Conservation (phyloP, 2,329 filamentous ascomycete species). For the Trichoderma harzianum region DNA sequence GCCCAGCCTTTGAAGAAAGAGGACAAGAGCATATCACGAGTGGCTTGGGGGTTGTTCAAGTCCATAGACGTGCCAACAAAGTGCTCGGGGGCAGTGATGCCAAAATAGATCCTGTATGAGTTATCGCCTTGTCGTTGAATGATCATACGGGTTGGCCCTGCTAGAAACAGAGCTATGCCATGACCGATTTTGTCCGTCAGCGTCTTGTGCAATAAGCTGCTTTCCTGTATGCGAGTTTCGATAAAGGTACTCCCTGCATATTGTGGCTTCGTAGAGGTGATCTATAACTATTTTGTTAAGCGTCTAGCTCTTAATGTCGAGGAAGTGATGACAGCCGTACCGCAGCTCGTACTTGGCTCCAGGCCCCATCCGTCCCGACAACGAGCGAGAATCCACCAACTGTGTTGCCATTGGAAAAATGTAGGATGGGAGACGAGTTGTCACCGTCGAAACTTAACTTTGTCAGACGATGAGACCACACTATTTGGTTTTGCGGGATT, state of each 20-base stretch:
- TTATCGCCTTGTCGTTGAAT: conserved; percentile 6
- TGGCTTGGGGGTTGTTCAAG: neutral
- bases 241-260: neutral
- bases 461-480: conserved; percentile 1
- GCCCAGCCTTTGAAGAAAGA: neutral
- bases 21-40: neutral
- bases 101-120: conserved; percentile 6
- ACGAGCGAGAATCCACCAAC: neutral
- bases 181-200: conserved; percentile 4
- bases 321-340: neutral
- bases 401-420: conserved; percentile 1
- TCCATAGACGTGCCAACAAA: conserved; percentile 3
- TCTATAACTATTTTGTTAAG: neutral
- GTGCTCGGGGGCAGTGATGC: neutral
- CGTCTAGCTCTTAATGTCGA: neutral
- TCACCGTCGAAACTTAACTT: neutral
- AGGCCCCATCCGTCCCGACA: neutral
- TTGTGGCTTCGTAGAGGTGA: neutral
- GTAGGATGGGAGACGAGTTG: neutral
- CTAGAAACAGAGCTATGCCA: conserved; percentile 1
- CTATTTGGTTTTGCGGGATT: neutral
- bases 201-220: neutral
- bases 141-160: conserved; percentile 8
- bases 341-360: neutral
- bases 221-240: neutral